These are phyloP conservation scores for Rhizoclosmatium globosum DNA, from an alignment of 192 early-diverging fungal genomes.

Conservation along the genomic window DNA sequence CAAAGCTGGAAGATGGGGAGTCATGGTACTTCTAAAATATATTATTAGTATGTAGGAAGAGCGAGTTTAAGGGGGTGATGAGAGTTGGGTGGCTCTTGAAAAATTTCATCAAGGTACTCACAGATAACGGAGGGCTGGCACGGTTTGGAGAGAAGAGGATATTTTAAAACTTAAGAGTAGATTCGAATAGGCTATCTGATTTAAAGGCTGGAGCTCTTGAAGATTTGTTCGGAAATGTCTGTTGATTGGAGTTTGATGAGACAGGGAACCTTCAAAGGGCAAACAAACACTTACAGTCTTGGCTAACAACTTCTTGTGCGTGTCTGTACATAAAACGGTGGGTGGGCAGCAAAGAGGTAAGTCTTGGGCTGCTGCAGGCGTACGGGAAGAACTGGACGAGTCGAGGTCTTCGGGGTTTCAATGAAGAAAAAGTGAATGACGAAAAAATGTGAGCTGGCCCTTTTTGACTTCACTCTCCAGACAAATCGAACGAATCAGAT, in stretches of 20 bases:
- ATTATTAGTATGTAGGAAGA: too few relatives aligned
- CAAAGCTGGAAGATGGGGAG: too few relatives aligned
- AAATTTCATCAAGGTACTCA: too few relatives aligned
- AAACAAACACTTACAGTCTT: constrained; percentile 2
- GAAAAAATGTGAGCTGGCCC: too few relatives aligned
- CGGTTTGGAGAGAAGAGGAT: background rate
- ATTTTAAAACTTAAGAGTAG: background rate
- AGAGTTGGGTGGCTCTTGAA: too few relatives aligned
- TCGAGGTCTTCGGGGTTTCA: background rate
- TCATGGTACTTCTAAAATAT: too few relatives aligned
- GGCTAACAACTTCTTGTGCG: constrained; percentile 25
- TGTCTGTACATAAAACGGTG: constrained; percentile 26
- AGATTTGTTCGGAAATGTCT: constrained; percentile 20
- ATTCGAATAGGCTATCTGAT: background rate
- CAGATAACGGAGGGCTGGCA: background rate
- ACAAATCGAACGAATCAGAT: background rate
- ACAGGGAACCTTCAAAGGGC: background rate
- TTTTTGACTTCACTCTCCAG: too few relatives aligned
- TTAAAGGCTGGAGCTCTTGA: constrained; percentile 21
- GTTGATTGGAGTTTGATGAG: background rate
- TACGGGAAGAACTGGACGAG: background rate
- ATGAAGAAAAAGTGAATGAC: constrained; percentile 7
- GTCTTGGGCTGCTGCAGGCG: constrained; percentile 1
- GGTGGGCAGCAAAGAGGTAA: background rate
- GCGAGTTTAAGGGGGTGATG: too few relatives aligned